Conservation (phyloP, 2,329 filamentous ascomycete species). For the Fusarium redolens region DNA sequence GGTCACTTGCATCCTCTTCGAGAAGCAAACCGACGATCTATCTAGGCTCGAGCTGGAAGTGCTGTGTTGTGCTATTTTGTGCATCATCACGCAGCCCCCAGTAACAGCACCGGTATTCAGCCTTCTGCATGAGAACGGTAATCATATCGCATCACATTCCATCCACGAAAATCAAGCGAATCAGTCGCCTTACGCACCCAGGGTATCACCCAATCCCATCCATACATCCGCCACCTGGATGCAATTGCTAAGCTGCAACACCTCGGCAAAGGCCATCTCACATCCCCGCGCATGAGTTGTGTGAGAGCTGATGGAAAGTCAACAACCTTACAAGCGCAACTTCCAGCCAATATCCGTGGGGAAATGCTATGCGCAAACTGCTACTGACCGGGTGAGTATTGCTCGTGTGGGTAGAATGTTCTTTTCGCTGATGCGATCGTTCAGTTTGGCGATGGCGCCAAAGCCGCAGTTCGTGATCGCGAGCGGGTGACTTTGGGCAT, state of each 20-base stretch:
- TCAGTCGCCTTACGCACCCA: background rate
- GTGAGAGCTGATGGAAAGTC: conserved; percentile 43
- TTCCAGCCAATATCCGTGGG: conserved; percentile 49
- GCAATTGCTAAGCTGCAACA: conserved; percentile 35
- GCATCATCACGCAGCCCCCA: conserved; percentile 16
- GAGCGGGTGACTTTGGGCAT: conserved; percentile 47
- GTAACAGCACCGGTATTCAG: background rate
- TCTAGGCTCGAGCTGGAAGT: conserved; percentile 6
- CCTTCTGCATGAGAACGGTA: conserved; percentile 14
- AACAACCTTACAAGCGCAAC: conserved; percentile 30
- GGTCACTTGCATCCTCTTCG: conserved; percentile 18
- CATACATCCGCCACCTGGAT: background rate
- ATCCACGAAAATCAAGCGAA: background rate
- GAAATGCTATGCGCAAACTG: conserved; percentile 52
- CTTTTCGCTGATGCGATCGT: conserved; percentile 16
- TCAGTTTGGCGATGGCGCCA: conserved; percentile 54
- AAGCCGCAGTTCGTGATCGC: conserved; percentile 49
- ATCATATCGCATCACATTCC: background rate
- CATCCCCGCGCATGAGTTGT: conserved; percentile 32
- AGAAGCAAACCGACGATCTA: conserved; percentile 14
- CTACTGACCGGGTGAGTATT: conserved; percentile 50
- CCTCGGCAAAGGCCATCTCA: conserved; percentile 27
- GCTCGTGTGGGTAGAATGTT: background rate
- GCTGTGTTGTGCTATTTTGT: background rate
- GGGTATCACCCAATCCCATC: conserved; percentile 1